phyloP scores from a whole-genome alignment of 108 stramenopile genomes.

The Pseudonitzschia delicatissima region DNA sequence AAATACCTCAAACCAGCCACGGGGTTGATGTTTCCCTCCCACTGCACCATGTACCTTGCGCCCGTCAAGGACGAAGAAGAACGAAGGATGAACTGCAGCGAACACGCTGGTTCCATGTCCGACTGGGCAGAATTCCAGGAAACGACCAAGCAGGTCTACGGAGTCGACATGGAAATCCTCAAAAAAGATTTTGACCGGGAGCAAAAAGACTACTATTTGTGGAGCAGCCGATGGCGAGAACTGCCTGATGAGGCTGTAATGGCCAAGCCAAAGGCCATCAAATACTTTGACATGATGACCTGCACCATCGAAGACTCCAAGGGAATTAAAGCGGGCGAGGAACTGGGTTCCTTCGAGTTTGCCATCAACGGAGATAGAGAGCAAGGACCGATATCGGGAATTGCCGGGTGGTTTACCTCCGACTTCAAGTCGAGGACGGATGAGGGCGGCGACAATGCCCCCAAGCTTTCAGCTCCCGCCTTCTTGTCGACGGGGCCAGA shows the following conservation, averaged over 20 bases:
- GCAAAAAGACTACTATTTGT: constrained; percentile 93
- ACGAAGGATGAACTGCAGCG: constrained; percentile 62
- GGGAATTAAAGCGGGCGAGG: constrained; percentile 62
- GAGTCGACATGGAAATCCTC: constrained; percentile 88
- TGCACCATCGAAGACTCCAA: constrained; percentile 91
- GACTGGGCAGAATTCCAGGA: constrained; percentile 91
- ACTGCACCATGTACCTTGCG: constrained; percentile 92
- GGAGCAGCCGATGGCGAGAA: constrained; percentile 91
- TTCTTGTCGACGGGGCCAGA: constrained; percentile 92
- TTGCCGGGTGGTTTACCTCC: constrained; percentile 97
- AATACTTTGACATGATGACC: constrained; percentile 87
- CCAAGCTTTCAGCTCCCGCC: constrained; percentile 72
- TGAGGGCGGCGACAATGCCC: constrained; percentile 62
- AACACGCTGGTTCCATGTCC: constrained; percentile 83
- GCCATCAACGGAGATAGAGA: constrained; percentile 50
- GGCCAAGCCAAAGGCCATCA: constrained; percentile 77
- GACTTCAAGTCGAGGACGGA: constrained; percentile 89
- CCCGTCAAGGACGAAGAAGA: constrained; percentile 93
- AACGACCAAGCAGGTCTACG: constrained; percentile 83
- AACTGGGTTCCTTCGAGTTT: constrained; percentile 67
- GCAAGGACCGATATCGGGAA: constrained; percentile 78
- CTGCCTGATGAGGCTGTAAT: constrained; percentile 74
- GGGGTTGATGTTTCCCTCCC: constrained; percentile 95
- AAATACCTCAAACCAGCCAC: constrained; percentile 83
- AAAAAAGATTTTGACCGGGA: constrained; percentile 88